Conservation (phyloP, 495 filamentous ascomycete species). For the Ascobolus immersus region DNA sequence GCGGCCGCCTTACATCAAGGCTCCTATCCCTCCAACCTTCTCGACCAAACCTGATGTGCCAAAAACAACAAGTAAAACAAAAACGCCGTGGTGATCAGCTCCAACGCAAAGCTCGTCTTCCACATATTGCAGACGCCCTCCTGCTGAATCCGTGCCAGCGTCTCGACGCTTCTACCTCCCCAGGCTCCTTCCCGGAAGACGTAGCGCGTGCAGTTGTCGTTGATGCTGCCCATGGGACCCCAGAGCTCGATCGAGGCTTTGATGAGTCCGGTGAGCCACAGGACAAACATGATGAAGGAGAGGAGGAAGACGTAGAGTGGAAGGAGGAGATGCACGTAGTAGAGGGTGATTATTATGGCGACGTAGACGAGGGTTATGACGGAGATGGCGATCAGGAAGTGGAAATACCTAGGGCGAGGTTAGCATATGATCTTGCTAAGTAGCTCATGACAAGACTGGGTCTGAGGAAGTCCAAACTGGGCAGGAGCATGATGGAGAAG, state of each 20-base stretch:
- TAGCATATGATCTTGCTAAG: too few species aligned
- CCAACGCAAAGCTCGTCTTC: conserved; percentile 33
- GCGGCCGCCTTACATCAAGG: too few species aligned
- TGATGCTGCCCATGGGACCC: conserved; percentile 47
- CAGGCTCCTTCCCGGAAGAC: conserved; percentile 29
- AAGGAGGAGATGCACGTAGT: conserved; percentile 52
- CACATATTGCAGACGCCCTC: conserved; percentile 54
- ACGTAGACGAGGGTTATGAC: conserved; percentile 51
- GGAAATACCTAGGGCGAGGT: conserved; percentile 47
- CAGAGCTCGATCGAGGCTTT: conserved; percentile 77
- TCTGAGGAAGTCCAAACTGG: too few species aligned
- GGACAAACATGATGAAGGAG: conserved; percentile 77
- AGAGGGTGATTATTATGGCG: conserved; percentile 41
- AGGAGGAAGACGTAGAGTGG: conserved; percentile 74
- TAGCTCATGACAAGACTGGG: too few species aligned
- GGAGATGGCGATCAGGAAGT: conserved; percentile 58
- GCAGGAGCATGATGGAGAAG: too few species aligned
- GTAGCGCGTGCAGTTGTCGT: conserved; percentile 51
- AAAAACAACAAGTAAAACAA: conserved; percentile 89
- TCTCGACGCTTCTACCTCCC: conserved; percentile 37
- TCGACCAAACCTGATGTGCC: conserved; percentile 71
- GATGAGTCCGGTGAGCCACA: conserved; percentile 76
- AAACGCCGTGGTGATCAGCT: conserved; percentile 29
- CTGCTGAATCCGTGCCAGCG: conserved; percentile 72
- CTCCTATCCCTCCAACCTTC: too few species aligned